These are phyloP conservation scores for Hansenula anomala DNA, from an alignment of 1,139 yeast genomes.

Conservation along the genomic window DNA sequence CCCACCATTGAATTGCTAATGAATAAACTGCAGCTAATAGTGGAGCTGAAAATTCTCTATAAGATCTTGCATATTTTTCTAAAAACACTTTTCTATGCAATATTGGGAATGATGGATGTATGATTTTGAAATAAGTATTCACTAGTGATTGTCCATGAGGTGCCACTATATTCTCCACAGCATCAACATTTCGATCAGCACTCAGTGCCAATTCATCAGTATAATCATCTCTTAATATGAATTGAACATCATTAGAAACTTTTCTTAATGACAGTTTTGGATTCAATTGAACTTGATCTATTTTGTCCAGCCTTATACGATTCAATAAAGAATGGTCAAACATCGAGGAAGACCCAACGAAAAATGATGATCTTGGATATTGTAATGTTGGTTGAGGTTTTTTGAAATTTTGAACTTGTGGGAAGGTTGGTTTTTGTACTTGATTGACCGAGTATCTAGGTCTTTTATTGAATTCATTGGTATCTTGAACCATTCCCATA, in stretches of 20 bases:
- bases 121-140: constrained; percentile 66
- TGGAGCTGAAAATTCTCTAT: constrained; percentile 75
- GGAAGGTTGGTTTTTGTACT: constrained; percentile 1
- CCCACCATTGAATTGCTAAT: constrained; percentile 81
- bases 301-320: constrained; percentile 45
- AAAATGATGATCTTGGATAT: constrained; percentile 72
- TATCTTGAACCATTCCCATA: constrained; percentile 16
- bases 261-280: constrained; percentile 56
- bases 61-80: constrained; percentile 73
- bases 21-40: constrained; percentile 71
- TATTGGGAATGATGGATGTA: constrained; percentile 77
- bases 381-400: constrained; percentile 38
- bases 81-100: constrained; percentile 71
- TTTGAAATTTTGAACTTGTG: constrained; percentile 2
- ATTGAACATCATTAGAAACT: constrained; percentile 62
- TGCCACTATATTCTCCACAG: constrained; percentile 65
- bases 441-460: constrained; percentile 4
- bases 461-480: constrained; percentile 16
- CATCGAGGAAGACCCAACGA: constrained; percentile 69
- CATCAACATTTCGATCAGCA: constrained; percentile 65
- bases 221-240: constrained; percentile 67
- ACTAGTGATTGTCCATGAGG: constrained; percentile 74
- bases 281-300: constrained; percentile 63
- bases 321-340: constrained; percentile 58
- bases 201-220: constrained; percentile 56